Conservation (phyloP, 441 rosid species). For the Monsonia emarginata region DNA sequence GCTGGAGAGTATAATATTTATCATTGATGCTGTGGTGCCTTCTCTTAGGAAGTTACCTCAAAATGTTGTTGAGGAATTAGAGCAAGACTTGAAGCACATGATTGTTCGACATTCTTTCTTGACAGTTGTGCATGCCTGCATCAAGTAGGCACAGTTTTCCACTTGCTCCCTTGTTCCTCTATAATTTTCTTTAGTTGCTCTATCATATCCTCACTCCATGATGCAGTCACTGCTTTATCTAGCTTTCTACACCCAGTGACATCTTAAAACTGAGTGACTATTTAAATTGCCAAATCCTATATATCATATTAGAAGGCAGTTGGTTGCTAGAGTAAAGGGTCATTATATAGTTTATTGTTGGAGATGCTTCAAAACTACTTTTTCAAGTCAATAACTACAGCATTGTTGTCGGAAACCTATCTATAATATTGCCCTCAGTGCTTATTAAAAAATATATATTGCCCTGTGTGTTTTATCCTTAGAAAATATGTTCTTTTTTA, state of each 20-base stretch:
- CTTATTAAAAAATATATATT: not conserved
- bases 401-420: too few species aligned
- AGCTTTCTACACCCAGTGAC: not conserved
- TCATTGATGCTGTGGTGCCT: constrained; percentile 79
- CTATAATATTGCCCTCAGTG: too few species aligned
- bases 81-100: constrained; percentile 94
- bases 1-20: constrained; percentile 87
- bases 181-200: constrained; percentile 14
- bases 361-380: too few species aligned
- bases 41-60: constrained; percentile 73
- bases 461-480: not conserved
- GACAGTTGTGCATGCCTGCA: constrained; percentile 96
- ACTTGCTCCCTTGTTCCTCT: not conserved
- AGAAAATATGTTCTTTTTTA: not conserved
- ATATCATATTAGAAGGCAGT: too few species aligned
- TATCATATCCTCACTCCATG: not conserved
- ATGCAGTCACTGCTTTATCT: not conserved
- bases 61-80: constrained; percentile 74
- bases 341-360: too few species aligned
- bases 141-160: constrained; percentile 50
- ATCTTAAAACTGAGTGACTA: not conserved
- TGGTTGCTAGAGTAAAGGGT: too few species aligned
- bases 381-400: too few species aligned
- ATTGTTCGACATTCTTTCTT: constrained; percentile 90
- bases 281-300: not conserved